Conservation (phyloP, 805 yeast genomes). For the Clavispora phyllophila region DNA sequence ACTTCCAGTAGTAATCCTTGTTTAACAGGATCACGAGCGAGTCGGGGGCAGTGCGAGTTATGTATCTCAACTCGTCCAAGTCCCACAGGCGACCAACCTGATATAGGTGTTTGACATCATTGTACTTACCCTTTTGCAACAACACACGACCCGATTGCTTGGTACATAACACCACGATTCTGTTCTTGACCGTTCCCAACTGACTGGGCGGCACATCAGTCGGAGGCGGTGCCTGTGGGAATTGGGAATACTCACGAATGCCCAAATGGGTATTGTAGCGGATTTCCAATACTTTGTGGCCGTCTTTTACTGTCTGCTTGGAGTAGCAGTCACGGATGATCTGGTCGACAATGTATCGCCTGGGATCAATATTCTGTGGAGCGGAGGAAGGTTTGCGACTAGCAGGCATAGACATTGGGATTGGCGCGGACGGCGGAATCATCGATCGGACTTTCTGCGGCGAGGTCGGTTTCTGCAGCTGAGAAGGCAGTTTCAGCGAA, state of each 20-base stretch:
- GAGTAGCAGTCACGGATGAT: constrained; percentile 36
- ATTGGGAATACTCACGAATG: constrained; percentile 68
- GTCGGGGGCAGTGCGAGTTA: constrained; percentile 50
- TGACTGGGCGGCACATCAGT: constrained; percentile 37
- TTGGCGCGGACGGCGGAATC: background rate
- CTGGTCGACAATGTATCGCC: constrained; percentile 25
- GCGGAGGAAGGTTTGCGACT: background rate
- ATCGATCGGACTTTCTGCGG: background rate
- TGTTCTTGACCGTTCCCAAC: constrained; percentile 43
- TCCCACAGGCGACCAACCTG: constrained; percentile 95
- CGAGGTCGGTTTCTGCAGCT: background rate
- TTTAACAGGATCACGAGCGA: constrained; percentile 61
- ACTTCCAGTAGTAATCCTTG: constrained; percentile 76
- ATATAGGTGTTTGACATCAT: constrained; percentile 56
- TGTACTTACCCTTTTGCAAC: constrained; percentile 82
- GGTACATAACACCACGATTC: constrained; percentile 58
- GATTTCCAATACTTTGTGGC: constrained; percentile 13
- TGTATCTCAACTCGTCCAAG: constrained; percentile 56
- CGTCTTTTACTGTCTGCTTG: constrained; percentile 16
- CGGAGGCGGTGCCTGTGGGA: constrained; percentile 68
- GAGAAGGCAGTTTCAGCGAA: background rate
- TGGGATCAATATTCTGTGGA: constrained; percentile 9
- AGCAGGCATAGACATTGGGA: background rate
- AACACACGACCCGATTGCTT: constrained; percentile 63
- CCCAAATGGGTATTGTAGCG: constrained; percentile 73